Evolutionary conservation across 306 rosid species (phyloP).

Genomic region (Quillaja saponaria): DNA sequence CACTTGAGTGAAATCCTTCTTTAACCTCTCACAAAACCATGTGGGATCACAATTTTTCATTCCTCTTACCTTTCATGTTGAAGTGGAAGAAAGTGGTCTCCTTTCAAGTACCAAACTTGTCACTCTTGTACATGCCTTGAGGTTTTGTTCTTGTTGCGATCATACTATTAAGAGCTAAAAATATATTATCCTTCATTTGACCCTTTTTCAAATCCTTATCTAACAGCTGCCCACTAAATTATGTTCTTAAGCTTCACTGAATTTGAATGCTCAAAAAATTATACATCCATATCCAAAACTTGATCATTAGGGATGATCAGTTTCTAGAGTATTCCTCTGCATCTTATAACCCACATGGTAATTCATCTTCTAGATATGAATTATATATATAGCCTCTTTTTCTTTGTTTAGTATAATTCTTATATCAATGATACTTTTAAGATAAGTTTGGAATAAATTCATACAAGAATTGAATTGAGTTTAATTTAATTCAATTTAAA

Average conservation of each 20-base stretch:
- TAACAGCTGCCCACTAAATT: neutral
- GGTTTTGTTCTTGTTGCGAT: constrained; percentile 9
- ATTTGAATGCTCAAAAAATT: neutral
- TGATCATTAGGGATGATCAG: neutral
- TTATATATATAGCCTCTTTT: too few relatives aligned
- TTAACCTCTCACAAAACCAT: constrained; percentile 1
- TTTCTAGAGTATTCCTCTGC: neutral
- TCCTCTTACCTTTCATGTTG: neutral
- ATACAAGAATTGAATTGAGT: too few relatives aligned
- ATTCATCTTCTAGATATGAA: neutral
- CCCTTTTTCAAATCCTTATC: constrained; percentile 12
- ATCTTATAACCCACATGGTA: neutral
- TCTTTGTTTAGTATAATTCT: too few relatives aligned
- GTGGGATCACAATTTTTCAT: neutral
- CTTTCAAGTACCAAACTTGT: constrained; percentile 13
- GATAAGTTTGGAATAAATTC: too few relatives aligned
- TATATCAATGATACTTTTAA: too few relatives aligned
- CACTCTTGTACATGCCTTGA: constrained; percentile 7
- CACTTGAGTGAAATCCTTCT: neutral
- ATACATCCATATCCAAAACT: neutral
- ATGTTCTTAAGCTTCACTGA: neutral
- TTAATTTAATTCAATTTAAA: too few relatives aligned
- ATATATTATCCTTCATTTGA: neutral
- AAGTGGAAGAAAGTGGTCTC: constrained; percentile 6
- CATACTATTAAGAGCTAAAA: neutral